A percentile compares a stretch with the other conserved stretches of the same genome.
phyloP scores from a whole-genome alignment of 257 asterid genomes.

The Prunella vulgaris region DNA sequence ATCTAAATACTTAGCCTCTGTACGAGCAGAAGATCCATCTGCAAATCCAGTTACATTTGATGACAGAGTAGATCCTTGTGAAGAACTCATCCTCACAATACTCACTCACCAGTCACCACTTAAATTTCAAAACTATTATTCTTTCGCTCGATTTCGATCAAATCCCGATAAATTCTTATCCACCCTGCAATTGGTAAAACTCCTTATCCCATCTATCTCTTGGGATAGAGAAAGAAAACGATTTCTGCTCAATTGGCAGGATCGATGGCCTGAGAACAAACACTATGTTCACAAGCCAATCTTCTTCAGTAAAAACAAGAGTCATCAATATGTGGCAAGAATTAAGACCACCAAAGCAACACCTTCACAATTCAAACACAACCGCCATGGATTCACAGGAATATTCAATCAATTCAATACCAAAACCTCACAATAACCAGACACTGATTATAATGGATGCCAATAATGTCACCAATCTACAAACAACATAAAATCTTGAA shows the following conservation, averaged over 20 bases:
- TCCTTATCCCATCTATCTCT: conserved; percentile 90
- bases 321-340: conserved; percentile 54
- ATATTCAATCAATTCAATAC: conserved; percentile 4
- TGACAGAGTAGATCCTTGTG: conserved; percentile 69
- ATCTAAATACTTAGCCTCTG: conserved; percentile 52
- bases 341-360: conserved; percentile 8
- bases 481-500: background rate
- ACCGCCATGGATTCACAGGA: conserved; percentile 29
- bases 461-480: background rate
- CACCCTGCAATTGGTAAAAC: conserved; percentile 73
- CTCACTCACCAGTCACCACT: conserved; percentile 25
- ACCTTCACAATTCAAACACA: conserved; percentile 26
- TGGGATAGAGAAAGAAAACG: conserved; percentile 43
- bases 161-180: conserved; percentile 28
- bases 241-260: conserved; percentile 49
- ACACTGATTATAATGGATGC: background rate
- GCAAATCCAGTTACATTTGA: conserved; percentile 57
- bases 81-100: conserved; percentile 53
- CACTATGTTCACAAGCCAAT: conserved; percentile 77
- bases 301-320: conserved; percentile 41
- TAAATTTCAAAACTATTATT: background rate
- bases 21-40: conserved; percentile 46
- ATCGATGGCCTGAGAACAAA: conserved; percentile 79
- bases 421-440: background rate
- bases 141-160: background rate